Base-by-base conservation (phyloP, 1,284 basidiomycete genomes). In the Puccinia triticina region DNA sequence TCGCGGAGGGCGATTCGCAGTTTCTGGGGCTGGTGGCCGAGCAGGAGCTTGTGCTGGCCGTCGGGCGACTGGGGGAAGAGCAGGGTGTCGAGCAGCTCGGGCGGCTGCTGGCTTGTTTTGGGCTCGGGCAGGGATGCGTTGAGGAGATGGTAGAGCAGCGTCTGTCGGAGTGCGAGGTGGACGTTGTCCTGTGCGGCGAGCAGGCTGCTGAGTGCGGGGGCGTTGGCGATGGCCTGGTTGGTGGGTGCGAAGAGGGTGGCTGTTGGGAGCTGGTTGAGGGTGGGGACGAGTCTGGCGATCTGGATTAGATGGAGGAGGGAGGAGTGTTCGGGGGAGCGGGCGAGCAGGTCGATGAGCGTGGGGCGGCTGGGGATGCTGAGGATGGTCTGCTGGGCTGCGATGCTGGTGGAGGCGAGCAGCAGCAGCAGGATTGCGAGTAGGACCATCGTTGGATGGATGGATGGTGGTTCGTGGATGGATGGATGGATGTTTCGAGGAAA, bases 201-300 rank as follows among this genome's bases (percentile, higher is more conserved):
- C n/a, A 43, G 26, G 43, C 32, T 34, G 29, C 12, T 12, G 23
- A 57, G 46, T 72, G 61, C 37, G 32, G 16, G 82, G 37, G 21
- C 23, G 48, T n/a, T 14, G 18, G 34, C 87, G 86, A 96, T 92
- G 18, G 96, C 96, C 83, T 93, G 91, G 88, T 99, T 95, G 23
- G 94, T 98, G 0, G 97, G 97, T 0, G 97, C 97, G 85, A 98
- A 97, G 75, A 99, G 87, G 21, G 96, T 97, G 85, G 91, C 90
- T 55, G 90, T 91, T 77, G 93, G 91, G 82, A 99, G 91, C 84
- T 89, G 90, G 86, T 96, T 97, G 84, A 99, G 89, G 12, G 94
- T 94, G 0, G 97, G 97, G 71, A 99, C 91, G 82, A 98, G 91
- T 83, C 92, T 92, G 2, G 96, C 91, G 16, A 91, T 91, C 87